These are phyloP conservation scores for Stereocaulon alpinum DNA, from an alignment of 495 filamentous ascomycete genomes.

Conservation along the genomic window DNA sequence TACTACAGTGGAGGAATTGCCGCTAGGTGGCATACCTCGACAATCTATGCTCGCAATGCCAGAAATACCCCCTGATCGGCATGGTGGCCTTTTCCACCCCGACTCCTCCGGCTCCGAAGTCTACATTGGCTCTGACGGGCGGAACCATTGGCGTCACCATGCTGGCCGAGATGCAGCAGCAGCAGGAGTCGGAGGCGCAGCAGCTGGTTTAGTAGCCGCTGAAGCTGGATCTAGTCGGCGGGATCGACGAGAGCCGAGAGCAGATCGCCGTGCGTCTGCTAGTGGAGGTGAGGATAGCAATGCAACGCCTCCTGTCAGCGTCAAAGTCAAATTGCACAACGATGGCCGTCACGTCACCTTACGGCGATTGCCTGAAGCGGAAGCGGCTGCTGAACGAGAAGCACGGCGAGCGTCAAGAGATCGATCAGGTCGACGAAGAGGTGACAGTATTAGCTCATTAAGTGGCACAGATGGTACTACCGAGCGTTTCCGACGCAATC, in stretches of 20 bases:
- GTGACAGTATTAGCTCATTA: conserved; percentile 36
- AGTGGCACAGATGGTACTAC: conserved; percentile 36
- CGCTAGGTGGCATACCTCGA: conserved; percentile 18
- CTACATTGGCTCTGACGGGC: conserved; percentile 40
- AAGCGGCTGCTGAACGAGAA: conserved; percentile 56
- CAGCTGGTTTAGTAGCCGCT: conserved; percentile 34
- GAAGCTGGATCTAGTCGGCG: conserved; percentile 34
- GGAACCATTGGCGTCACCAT: conserved; percentile 36
- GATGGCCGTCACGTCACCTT: conserved; percentile 76
- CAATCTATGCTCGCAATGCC: conserved; percentile 26
- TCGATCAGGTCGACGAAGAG: conserved; percentile 23
- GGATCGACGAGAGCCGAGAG: conserved; percentile 26
- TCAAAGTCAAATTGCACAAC: conserved; percentile 71
- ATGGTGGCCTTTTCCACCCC: conserved; percentile 44
- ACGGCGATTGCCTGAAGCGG: conserved; percentile 67
- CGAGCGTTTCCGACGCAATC: conserved; percentile 43
- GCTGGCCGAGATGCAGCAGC: conserved; percentile 27
- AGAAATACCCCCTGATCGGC: conserved; percentile 38
- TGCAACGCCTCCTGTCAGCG: conserved; percentile 56
- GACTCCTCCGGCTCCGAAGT: conserved; percentile 49
- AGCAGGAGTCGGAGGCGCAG: conserved; percentile 36
- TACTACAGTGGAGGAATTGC: conserved; percentile 11
- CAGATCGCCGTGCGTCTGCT: conserved; percentile 12
- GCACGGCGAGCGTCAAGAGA: conserved; percentile 38
- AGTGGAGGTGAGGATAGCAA: conserved; percentile 30